Base-by-base conservation (phyloP, 2,329 filamentous ascomycete species). In the Microdochium bolleyi region DNA sequence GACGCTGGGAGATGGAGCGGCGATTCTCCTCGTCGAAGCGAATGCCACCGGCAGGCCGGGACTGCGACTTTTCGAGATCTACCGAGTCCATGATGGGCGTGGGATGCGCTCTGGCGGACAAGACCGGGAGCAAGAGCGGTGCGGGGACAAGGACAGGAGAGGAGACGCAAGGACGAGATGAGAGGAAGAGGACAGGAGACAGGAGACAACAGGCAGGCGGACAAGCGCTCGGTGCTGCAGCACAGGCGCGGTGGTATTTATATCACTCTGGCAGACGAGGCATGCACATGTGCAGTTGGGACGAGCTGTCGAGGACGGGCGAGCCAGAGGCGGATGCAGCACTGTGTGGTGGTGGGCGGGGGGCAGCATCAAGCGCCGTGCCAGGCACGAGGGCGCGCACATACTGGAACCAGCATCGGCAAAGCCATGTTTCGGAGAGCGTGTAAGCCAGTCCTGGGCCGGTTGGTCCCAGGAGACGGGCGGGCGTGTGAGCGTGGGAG, bases 11-110 rank as follows among this genome's bases (percentile, higher is more conserved):
- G 56, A 50, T 34, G 60, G 58, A 24, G 56, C 58, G 3, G 56
- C 62, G 24, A 64, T 72, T 69, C 51, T 68, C 68, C 38, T 71
- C 69, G 14, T 64, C 56, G 69, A 70, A 72, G 53, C 64, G 69
- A 41, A 73, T 57, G 22, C 66, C 41, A 22, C 41, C 41, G 5
- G 41, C 41, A 21, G 41, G 41, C n/a, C 41, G 41, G 19, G 41
- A 46, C 41, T 21, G 16, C 21, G 41, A 22, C 21, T 46, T 46
- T 19, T 46, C 41, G 41, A 46, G 41, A 13, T 46, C 41, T 46
- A 22, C n/a, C 14, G 16, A 16, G 41, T 46, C 41, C 41, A 46
- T 46, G 16, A 19, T 46, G 41, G 27, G 8, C 19, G 37, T n/a
- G 7, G 7, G 16, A 5, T n/a, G 19, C 11, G 30, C 30, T 34